These are phyloP conservation scores for Emergomyces pasteurianus DNA, from an alignment of 2,329 filamentous ascomycete species.

Conservation along the genomic window DNA sequence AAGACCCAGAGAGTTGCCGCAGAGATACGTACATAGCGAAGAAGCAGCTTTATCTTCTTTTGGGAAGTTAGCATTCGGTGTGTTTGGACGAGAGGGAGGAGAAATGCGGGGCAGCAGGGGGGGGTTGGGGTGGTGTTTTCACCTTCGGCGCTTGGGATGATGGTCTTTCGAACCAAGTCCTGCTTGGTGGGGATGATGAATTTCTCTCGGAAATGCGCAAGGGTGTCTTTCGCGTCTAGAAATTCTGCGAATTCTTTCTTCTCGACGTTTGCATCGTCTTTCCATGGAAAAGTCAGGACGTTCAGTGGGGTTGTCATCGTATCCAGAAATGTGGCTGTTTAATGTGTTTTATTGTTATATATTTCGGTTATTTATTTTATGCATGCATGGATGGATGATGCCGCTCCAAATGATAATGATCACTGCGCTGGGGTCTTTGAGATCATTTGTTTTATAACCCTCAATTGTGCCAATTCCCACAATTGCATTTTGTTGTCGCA, in stretches of 20 bases:
- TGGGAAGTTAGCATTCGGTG: neutral
- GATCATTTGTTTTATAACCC: neutral
- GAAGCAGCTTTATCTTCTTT: conserved; percentile 22
- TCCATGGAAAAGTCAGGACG: neutral
- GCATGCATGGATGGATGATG: too few species aligned
- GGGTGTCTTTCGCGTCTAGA: conserved; percentile 50
- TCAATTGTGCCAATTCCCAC: neutral
- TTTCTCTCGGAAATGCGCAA: conserved; percentile 51
- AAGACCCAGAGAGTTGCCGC: conserved; percentile 78
- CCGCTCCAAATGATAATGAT: neutral
- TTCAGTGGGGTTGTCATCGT: neutral
- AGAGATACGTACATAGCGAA: conserved; percentile 62
- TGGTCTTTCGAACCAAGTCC: conserved; percentile 54
- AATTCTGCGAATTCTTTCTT: conserved; percentile 30
- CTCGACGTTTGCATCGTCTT: conserved; percentile 13
- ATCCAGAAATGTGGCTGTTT: neutral
- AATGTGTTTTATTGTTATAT: too few species aligned
- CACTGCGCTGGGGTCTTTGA: neutral
- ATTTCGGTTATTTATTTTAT: too few species aligned
- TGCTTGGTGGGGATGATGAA: conserved; percentile 67
- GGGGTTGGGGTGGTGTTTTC: conserved; percentile 5
- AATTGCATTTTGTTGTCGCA: neutral
- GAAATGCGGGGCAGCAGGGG: neutral
- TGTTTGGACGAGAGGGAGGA: neutral
- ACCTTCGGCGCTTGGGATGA: conserved; percentile 30